phyloP scores from a whole-genome alignment of 2,329 filamentous ascomycete species.

The Elsinoe necatrix region DNA sequence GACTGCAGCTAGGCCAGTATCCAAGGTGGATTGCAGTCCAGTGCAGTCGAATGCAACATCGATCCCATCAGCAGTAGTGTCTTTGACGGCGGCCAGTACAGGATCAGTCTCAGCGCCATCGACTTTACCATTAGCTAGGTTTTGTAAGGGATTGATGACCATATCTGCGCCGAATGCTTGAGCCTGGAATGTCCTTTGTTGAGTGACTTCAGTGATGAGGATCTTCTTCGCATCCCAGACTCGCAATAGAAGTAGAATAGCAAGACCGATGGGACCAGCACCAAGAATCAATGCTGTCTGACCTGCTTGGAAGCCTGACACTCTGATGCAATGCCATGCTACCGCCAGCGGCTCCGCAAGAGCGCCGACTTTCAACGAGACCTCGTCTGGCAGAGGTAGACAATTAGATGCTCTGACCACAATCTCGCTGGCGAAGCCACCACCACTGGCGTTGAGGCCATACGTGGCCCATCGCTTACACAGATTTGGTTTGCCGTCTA shows the following conservation, averaged over 20 bases:
- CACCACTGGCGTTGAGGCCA: constrained; percentile 39
- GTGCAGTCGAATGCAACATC: constrained; percentile 19
- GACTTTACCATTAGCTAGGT: not conserved
- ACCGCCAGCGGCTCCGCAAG: constrained; percentile 56
- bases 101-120: not conserved
- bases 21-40: constrained; percentile 17
- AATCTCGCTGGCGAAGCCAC: constrained; percentile 49
- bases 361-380: constrained; percentile 48
- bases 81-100: not conserved
- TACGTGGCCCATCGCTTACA: constrained; percentile 17
- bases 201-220: constrained; percentile 47
- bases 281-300: constrained; percentile 50
- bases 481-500: constrained; percentile 2
- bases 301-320: constrained; percentile 37
- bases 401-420: constrained; percentile 43
- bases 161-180: constrained; percentile 17
- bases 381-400: constrained; percentile 44
- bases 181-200: constrained; percentile 15
- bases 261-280: constrained; percentile 55
- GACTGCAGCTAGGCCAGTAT: constrained; percentile 17
- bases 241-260: constrained; percentile 50
- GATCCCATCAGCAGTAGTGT: constrained; percentile 11
- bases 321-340: constrained; percentile 54
- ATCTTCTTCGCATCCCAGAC: constrained; percentile 47
- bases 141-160: constrained; percentile 16